Conservation (phyloP, 108 stramenopile species). For the Cylindrotheca closterium region DNA sequence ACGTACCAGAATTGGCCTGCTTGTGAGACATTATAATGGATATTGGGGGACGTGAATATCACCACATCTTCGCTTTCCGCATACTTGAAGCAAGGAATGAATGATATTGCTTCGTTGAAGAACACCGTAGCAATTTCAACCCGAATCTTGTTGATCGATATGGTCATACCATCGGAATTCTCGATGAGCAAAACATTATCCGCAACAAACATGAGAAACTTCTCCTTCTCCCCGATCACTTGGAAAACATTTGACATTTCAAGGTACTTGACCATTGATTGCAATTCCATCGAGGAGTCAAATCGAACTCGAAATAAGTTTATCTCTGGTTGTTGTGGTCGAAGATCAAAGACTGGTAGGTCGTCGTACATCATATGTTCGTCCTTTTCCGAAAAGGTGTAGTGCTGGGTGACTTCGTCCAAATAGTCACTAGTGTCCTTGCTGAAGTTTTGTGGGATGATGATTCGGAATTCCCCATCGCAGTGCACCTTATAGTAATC, state of each 20-base stretch:
- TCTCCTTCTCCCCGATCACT: constrained; percentile 9
- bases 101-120: constrained; percentile 37
- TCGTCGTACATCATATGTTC: constrained; percentile 32
- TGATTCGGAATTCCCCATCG: constrained; percentile 29
- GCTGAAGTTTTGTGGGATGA: constrained; percentile 33
- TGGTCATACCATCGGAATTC: constrained; percentile 20
- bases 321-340: constrained; percentile 34
- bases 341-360: constrained; percentile 28
- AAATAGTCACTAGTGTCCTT: constrained; percentile 26
- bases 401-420: constrained; percentile 23
- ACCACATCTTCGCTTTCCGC: constrained; percentile 35
- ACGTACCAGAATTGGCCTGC: constrained; percentile 24
- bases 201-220: constrained; percentile 36
- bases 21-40: constrained; percentile 24
- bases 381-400: constrained; percentile 32
- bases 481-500: constrained; percentile 35
- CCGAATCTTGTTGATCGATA: constrained; percentile 26
- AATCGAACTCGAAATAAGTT: constrained; percentile 30
- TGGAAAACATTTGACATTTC: constrained; percentile 30
- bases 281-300: constrained; percentile 13
- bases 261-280: constrained; percentile 33
- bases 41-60: constrained; percentile 24
- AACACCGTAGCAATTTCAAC: constrained; percentile 32
- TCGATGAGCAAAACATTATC: constrained; percentile 26
- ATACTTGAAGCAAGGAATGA: constrained; percentile 37